phyloP scores from a whole-genome alignment of 1,139 yeast species.

The Hyphopichia fennica region DNA sequence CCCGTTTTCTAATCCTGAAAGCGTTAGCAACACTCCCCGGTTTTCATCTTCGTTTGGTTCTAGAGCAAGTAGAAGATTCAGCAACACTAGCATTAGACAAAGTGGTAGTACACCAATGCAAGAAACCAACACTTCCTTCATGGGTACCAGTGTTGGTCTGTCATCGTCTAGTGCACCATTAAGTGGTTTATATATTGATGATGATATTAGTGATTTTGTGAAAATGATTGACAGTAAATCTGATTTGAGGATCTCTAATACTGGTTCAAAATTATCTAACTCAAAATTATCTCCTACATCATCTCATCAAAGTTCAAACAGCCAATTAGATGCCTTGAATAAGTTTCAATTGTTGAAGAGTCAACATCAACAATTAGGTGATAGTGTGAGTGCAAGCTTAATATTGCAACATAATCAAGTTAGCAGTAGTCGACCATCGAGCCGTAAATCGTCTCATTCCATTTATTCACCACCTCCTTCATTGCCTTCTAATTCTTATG shows the following conservation, averaged over 20 bases:
- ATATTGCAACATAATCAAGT: slow-evolving; percentile 23
- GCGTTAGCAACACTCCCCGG: slow-evolving; percentile 36
- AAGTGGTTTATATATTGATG: slow-evolving; percentile 53
- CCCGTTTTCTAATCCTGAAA: slow-evolving; percentile 22
- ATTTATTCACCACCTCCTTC: slow-evolving; percentile 31
- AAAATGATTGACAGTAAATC: slow-evolving; percentile 72
- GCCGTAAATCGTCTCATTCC: slow-evolving; percentile 39
- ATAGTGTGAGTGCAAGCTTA: slow-evolving; percentile 50
- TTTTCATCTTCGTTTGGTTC: slow-evolving; percentile 61
- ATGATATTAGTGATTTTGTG: slow-evolving; percentile 79
- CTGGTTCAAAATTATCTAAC: slow-evolving; percentile 1
- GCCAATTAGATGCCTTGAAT: slow-evolving; percentile 29
- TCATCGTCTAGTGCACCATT: slow-evolving; percentile 36
- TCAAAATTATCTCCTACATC: slow-evolving; percentile 8
- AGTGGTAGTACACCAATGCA: slow-evolving; percentile 11
- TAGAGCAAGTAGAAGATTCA: slow-evolving; percentile 45
- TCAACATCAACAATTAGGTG: slow-evolving; percentile 51
- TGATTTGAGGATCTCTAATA: slow-evolving; percentile 40
- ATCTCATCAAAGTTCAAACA: slow-evolving; percentile 10
- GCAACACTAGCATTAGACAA: slow-evolving; percentile 37
- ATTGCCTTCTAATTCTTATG: slow-evolving; percentile 39
- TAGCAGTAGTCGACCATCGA: slow-evolving; percentile 18
- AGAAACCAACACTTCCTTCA: slow-evolving; percentile 20
- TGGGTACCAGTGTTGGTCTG: slow-evolving; percentile 42
- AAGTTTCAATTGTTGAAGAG: slow-evolving; percentile 38